Evolutionary conservation across 257 asterid species (phyloP), one percentile per base, ranked within the genome.

Genomic region (Solanum chmielewskii): DNA sequence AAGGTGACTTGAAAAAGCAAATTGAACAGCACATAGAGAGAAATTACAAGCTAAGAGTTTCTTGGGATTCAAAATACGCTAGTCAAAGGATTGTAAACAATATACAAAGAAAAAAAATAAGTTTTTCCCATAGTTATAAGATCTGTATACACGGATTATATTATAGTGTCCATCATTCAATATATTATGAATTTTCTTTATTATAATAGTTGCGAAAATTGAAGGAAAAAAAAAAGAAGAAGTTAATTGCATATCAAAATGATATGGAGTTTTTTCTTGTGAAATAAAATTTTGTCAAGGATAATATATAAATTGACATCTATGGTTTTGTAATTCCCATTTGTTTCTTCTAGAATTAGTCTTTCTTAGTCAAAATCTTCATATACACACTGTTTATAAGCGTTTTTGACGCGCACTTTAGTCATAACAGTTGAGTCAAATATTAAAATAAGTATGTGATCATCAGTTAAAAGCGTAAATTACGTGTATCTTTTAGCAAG

Each of bases 101-200:
- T 49, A 49, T 15, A 3, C 10, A 16, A 16, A 52, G 9, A 21
- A 5, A 49, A 52, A 52, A 52, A 2, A 16, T 16, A 16, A 52
- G 60, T 52, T 16, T 16, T 52, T 52, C 23, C 1, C 9, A 0
- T 52, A 9, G 4, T 52, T 52, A 0, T 52, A 52, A 52, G 4
- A 0, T 52, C 1, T 47, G 7, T 14, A 4, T 47, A 47, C 18
- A 52, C 23, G 7, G 4, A 0, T 2, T 52, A 52, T 6, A 1
- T 16, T 2, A 0, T 16, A 52, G 4, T 2, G 6, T 42, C 4
- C 11, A 4, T 42, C 11, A 35, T 56, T 56, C 25, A 7, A 10
- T 20, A 18, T 5, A 1, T 56, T 0, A 18, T 52, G n/a, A 52
- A 52, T 52, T 2, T 6, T 16, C 20, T 52, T 52, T 1, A 52